Evolutionary conservation across 495 filamentous ascomycete genomes (phyloP).

Genomic region (Penicillium egyptiacum): DNA sequence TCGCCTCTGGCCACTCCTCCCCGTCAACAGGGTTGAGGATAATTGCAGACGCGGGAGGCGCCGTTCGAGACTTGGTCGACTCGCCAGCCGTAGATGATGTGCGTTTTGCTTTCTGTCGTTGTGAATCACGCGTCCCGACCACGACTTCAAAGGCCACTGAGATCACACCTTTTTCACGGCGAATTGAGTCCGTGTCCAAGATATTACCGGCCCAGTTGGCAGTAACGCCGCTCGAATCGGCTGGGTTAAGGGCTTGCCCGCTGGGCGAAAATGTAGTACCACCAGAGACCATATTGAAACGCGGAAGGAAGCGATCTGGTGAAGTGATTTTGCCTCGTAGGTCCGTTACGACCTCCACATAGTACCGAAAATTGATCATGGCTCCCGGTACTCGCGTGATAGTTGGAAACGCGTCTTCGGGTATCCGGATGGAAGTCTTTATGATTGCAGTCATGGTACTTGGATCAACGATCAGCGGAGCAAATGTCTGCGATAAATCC

Average conservation of each 20-base stretch:
- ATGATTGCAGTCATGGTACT: slow-evolving; percentile 71
- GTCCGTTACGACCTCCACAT: slow-evolving; percentile 88
- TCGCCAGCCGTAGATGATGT: slow-evolving; percentile 27
- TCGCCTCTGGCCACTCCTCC: slow-evolving; percentile 33
- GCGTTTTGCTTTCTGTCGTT: slow-evolving; percentile 51
- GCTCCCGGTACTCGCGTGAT: slow-evolving; percentile 84
- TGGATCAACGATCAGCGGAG: slow-evolving; percentile 83
- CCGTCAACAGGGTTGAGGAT: slow-evolving; percentile 26
- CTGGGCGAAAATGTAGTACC: slow-evolving; percentile 47
- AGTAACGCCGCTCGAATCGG: slow-evolving; percentile 42
- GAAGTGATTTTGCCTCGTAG: slow-evolving; percentile 81
- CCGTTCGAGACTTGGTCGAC: slow-evolving; percentile 21
- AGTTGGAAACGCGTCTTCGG: slow-evolving; percentile 89
- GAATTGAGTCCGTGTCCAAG: slow-evolving; percentile 84
- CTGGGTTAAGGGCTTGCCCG: slow-evolving; percentile 48
- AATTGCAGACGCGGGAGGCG: slow-evolving; percentile 6
- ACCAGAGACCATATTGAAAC: slow-evolving; percentile 54
- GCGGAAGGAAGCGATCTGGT: slow-evolving; percentile 61
- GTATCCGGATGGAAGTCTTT: slow-evolving; percentile 78
- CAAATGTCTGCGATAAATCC: slow-evolving; percentile 83
- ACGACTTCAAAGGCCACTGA: slow-evolving; percentile 79
- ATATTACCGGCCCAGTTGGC: slow-evolving; percentile 69
- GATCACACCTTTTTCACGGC: slow-evolving; percentile 85
- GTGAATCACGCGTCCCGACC: slow-evolving; percentile 83
- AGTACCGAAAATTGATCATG: slow-evolving; percentile 93